phyloP scores from a whole-genome alignment of 2,329 filamentous ascomycete species.

The Triangularia setosa region DNA sequence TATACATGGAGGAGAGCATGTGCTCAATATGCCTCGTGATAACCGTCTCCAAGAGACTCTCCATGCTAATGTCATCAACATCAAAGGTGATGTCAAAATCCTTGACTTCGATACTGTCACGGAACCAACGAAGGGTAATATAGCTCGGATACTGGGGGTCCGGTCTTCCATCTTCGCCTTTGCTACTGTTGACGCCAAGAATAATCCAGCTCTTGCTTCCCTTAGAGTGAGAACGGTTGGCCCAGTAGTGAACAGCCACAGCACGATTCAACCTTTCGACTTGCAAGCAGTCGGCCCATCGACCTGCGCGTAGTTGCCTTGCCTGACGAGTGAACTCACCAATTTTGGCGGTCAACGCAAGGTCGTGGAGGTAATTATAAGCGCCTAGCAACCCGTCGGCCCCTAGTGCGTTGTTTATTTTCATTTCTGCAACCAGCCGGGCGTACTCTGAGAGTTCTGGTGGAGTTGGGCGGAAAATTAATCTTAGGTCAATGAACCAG shows the following conservation, averaged over 20 bases:
- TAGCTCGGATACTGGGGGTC: conserved; percentile 48
- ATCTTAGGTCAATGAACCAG: conserved; percentile 90
- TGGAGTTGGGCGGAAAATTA: conserved; percentile 71
- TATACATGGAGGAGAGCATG: conserved; percentile 64
- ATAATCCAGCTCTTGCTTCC: conserved; percentile 84
- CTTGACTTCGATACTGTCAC: conserved; percentile 71
- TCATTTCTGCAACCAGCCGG: conserved; percentile 62
- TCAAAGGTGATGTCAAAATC: conserved; percentile 66
- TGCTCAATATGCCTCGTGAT: conserved; percentile 71
- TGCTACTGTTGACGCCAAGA: conserved; percentile 71
- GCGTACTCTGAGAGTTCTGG: conserved; percentile 58
- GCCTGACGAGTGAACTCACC: conserved; percentile 77
- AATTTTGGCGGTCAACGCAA: conserved; percentile 87
- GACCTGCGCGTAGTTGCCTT: conserved; percentile 59
- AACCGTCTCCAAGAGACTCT: conserved; percentile 67
- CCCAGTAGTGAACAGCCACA: conserved; percentile 90
- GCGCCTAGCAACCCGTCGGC: conserved; percentile 72
- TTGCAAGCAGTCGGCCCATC: conserved; percentile 75
- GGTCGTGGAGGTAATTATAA: conserved; percentile 82
- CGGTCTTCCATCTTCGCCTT: conserved; percentile 30
- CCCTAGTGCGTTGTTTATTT: conserved; percentile 67
- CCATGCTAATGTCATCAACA: conserved; percentile 64
- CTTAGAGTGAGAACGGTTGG: conserved; percentile 43
- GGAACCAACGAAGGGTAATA: conserved; percentile 74
- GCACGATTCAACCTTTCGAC: conserved; percentile 78